Evolutionary conservation across 495 filamentous ascomycete genomes (phyloP).

Genomic region (Rhizodiscina lignyota): DNA sequence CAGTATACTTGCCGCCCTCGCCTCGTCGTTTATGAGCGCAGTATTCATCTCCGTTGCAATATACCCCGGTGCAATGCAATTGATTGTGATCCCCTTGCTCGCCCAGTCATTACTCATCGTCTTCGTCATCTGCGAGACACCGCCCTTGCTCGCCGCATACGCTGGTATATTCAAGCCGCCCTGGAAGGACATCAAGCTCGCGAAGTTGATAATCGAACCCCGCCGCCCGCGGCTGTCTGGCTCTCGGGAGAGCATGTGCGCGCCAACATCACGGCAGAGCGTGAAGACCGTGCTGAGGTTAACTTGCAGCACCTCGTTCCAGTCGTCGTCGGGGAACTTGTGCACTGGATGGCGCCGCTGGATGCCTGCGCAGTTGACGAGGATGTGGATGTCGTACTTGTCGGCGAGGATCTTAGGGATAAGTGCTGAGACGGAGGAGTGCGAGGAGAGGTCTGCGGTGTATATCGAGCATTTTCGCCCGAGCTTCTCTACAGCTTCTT

Average conservation of each 20-base stretch:
- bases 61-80: conserved; percentile 42
- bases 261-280: conserved; percentile 67
- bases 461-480: conserved; percentile 55
- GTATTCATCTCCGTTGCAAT: conserved; percentile 88
- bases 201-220: conserved; percentile 77
- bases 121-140: conserved; percentile 75
- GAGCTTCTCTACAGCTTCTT: conserved; percentile 40
- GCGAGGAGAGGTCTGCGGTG: conserved; percentile 53
- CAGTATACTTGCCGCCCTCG: conserved; percentile 54
- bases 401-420: conserved; percentile 43
- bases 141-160: conserved; percentile 81
- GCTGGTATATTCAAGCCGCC: conserved; percentile 83
- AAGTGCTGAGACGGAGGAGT: conserved; percentile 39
- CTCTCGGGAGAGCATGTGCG: conserved; percentile 55
- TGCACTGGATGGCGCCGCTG: conserved; percentile 64
- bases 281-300: conserved; percentile 75
- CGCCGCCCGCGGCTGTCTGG: conserved; percentile 37
- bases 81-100: conserved; percentile 42
- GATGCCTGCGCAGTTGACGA: conserved; percentile 78
- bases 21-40: conserved; percentile 57
- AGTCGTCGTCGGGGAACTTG: conserved; percentile 66
- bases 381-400: conserved; percentile 41
- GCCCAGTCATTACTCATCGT: conserved; percentile 80
- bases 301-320: conserved; percentile 70
- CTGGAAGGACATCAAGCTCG: conserved; percentile 72